Conservation (phyloP, 2,329 filamentous ascomycete species). For the Dothideomycetes sp. region DNA sequence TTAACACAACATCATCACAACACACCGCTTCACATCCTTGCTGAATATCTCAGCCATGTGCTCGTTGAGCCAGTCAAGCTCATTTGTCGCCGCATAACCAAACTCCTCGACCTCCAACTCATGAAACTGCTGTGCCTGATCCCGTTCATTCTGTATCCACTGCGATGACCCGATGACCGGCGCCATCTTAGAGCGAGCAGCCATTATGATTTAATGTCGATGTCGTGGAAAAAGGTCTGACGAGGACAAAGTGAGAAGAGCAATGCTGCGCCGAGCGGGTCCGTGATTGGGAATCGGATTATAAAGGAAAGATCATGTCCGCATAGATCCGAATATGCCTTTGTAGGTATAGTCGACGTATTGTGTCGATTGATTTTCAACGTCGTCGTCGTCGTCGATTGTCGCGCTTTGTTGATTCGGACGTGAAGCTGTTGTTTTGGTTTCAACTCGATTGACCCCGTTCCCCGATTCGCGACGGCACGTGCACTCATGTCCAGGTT, state of each 20-base stretch:
- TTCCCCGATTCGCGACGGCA: neutral
- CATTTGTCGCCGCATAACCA: slow-evolving; percentile 80
- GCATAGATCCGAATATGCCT: no score
- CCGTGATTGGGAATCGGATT: neutral
- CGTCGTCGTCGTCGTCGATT: neutral
- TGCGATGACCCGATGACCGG: slow-evolving; percentile 25
- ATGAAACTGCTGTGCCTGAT: slow-evolving; percentile 63
- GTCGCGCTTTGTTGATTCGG: neutral
- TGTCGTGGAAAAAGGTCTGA: slow-evolving; percentile 9
- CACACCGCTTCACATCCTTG: slow-evolving; percentile 39
- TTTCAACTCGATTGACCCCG: neutral
- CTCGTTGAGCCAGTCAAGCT: slow-evolving; percentile 96
- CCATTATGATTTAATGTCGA: slow-evolving; percentile 14
- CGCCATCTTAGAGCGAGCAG: slow-evolving; percentile 14
- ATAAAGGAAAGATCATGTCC: neutral
- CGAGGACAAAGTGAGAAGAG: neutral
- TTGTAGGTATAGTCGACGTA: no score
- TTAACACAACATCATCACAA: slow-evolving; percentile 4
- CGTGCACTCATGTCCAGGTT: no score
- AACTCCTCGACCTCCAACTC: slow-evolving; percentile 86
- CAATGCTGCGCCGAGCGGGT: neutral
- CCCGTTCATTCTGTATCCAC: slow-evolving; percentile 80
- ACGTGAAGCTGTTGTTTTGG: neutral
- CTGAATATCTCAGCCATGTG: slow-evolving; percentile 94
- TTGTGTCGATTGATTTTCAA: no score